Base-by-base conservation (phyloP, 2,329 filamentous ascomycete genomes). In the Sphaerulina populicola region DNA sequence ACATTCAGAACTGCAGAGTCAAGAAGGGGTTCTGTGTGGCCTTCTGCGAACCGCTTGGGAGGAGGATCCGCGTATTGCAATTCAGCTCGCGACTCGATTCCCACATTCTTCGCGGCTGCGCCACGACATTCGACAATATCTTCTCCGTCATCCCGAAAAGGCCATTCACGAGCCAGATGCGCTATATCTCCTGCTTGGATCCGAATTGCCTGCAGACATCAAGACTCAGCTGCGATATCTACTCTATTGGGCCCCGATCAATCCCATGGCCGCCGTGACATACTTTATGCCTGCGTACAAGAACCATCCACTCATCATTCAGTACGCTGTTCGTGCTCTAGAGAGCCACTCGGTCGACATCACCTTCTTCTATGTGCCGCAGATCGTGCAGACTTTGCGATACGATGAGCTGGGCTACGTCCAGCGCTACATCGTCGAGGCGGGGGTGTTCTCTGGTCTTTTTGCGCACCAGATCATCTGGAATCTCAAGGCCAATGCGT, bases 401-500 rank as follows among this genome's bases (percentile, higher is more conserved):
- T 96, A 97, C 62, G 93, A 99, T 74, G 80, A 79, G 10, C 76
- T 98, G 21, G 93, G 93, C 50, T 98, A 98, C 65, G 90, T 96
- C 2, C 89, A 96, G 69, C 81, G 91, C 40, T 98, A 96, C 65
- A 97, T 98, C 49, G 77, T 97, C 12, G 93, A 99, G 71, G 96
- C 94, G 0, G 93, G 90, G 1, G 91, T 94, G 62, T 90, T 95
- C 64, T 97, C 93, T n/a, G 93, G 97, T 68, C 74, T 97, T 7
- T 98, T 98, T 69, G 91, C 94, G 2, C 94, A 99, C 68, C 93
- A 99, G 64, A 97, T 98, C 60, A 98, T 99, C 66, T 99, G 94
- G 93, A 99, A 98, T 68, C 98, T 99, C 85, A 98, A 97, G 68
- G 93, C 93, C 30, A 99, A 98, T 68, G 87, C 90, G 1, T 98